Percentiles rank a stretch among this genome's conserved stretches.
Conservation (phyloP, 345 rosid genomes). For the Linum tenue region DNA sequence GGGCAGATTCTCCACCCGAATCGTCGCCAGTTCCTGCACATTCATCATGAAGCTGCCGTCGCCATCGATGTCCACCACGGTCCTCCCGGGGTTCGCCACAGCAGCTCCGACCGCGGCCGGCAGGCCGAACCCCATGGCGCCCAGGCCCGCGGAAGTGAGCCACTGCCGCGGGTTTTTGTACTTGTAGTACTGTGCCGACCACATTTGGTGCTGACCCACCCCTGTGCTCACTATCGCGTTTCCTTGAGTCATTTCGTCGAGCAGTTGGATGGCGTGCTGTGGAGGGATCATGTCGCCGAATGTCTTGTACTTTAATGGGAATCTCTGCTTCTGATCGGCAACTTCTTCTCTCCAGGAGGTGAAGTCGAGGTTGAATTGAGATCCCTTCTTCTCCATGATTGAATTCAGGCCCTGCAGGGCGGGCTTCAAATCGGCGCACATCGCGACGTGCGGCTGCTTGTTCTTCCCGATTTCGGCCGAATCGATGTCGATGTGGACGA, state of each 20-base stretch:
- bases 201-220: constrained; percentile 99
- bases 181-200: constrained; percentile 97
- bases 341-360: constrained; percentile 69
- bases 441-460: constrained; percentile 86
- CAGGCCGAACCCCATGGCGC: constrained; percentile 97
- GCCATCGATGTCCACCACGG: constrained; percentile 90
- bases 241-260: constrained; percentile 79
- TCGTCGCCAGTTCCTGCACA: constrained; percentile 84
- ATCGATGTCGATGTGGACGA: constrained; percentile 89
- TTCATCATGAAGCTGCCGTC: constrained; percentile 98
- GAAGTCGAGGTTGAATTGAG: constrained; percentile 42
- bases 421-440: constrained; percentile 76
- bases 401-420: constrained; percentile 65
- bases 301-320: constrained; percentile 65
- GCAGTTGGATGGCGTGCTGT: constrained; percentile 77
- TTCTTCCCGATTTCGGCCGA: constrained; percentile 97
- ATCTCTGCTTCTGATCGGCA: constrained; percentile 50
- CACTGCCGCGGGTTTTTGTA: constrained; percentile 80
- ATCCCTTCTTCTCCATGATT: constrained; percentile 44
- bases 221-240: constrained; percentile 87
- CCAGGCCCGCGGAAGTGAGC: constrained; percentile 85
- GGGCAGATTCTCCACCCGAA: constrained; percentile 78
- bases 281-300: constrained; percentile 89
- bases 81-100: constrained; percentile 70
- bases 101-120: constrained; percentile 98